Conservation (phyloP, 768 basidiomycete genomes). For the Suillus subaureus region DNA sequence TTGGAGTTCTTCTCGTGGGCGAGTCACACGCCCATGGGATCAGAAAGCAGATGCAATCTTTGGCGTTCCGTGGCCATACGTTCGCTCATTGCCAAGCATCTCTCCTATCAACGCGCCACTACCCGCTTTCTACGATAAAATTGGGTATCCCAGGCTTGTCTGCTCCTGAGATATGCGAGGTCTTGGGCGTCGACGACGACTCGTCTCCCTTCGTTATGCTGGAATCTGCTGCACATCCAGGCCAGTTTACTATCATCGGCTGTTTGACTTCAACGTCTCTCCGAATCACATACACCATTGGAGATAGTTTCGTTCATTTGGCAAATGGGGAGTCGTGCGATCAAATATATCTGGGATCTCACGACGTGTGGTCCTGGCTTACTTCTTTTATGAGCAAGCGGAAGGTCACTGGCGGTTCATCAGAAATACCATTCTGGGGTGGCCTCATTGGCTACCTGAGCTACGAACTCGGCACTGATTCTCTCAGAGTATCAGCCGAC, state of each 20-base stretch:
- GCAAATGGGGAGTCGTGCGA: constrained; percentile 36
- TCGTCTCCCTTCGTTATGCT: constrained; percentile 66
- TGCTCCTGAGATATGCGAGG: constrained; percentile 56
- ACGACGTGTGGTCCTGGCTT: constrained; percentile 76
- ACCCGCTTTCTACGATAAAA: constrained; percentile 34
- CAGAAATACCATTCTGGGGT: constrained; percentile 79
- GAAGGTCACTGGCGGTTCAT: constrained; percentile 47
- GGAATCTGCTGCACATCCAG: constrained; percentile 77
- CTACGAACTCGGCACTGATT: constrained; percentile 74
- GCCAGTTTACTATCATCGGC: constrained; percentile 73
- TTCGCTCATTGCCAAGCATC: constrained; percentile 28
- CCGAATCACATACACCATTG: constrained; percentile 59
- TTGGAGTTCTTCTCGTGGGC: constrained; percentile 50
- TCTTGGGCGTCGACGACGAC: constrained; percentile 61
- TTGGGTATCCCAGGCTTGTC: constrained; percentile 47
- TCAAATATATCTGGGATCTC: constrained; percentile 46
- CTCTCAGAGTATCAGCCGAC: constrained; percentile 48
- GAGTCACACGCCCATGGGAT: constrained; percentile 47
- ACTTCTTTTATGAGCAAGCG: constrained; percentile 63
- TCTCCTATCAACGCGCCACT: constrained; percentile 15
- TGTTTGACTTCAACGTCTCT: constrained; percentile 55
- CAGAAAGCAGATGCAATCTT: constrained; percentile 36
- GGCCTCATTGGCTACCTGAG: constrained; percentile 78
- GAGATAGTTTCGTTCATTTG: constrained; percentile 51
- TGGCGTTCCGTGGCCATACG: constrained; percentile 62